phyloP scores from a whole-genome alignment of 148 eudicot species.

The Polygonum maritimum region DNA sequence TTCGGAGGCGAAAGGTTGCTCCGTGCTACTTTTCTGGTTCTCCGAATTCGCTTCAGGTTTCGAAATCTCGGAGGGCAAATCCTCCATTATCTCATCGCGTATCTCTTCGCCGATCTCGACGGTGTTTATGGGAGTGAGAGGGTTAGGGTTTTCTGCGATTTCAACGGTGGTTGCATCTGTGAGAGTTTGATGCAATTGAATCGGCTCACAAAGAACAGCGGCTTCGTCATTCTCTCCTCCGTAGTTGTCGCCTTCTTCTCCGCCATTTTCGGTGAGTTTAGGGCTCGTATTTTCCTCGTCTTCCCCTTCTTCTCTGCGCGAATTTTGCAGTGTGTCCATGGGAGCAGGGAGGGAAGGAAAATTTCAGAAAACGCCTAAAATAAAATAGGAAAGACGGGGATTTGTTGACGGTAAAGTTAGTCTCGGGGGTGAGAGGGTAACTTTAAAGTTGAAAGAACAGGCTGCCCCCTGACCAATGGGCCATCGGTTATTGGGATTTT shows the following conservation, averaged over 20 bases:
- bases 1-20: conserved; percentile 22
- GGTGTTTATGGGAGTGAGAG: neutral
- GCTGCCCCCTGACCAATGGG: neutral
- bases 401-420: neutral
- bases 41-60: conserved; percentile 4
- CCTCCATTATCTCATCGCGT: neutral
- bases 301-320: conserved; percentile 1
- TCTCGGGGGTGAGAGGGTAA: neutral
- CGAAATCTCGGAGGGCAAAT: conserved; percentile 9
- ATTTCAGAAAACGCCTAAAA: neutral
- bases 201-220: neutral
- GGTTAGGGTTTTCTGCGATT: conserved; percentile 2
- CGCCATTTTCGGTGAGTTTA: neutral
- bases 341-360: neutral
- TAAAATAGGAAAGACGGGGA: neutral
- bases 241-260: neutral
- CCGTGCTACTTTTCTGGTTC: conserved; percentile 13
- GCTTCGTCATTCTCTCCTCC: neutral
- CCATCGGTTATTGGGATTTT: neutral
- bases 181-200: neutral
- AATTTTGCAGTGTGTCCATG: conserved; percentile 2
- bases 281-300: neutral
- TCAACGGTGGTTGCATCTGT: neutral
- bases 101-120: neutral
- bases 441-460: neutral